Evolutionary conservation across 352 stramenopile species (phyloP).

Genomic region (Peronospora farinosa): DNA sequence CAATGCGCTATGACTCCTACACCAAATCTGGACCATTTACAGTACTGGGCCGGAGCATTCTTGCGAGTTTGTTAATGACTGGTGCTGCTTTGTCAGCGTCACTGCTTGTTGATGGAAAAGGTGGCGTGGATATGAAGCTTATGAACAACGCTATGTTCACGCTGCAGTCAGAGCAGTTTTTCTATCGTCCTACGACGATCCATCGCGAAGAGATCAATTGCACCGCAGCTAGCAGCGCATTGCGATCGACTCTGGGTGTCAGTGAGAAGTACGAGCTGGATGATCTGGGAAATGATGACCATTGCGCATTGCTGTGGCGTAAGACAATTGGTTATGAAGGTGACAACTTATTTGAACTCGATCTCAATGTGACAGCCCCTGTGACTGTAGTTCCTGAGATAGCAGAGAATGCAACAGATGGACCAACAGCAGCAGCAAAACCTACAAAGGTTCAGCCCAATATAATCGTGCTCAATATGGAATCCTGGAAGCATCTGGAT

Average conservation of each 20-base stretch:
- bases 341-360: slow-evolving; percentile 44
- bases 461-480: slow-evolving; percentile 73
- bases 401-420: slow-evolving; percentile 2
- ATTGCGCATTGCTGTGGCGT: slow-evolving; percentile 57
- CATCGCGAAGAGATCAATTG: slow-evolving; percentile 60
- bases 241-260: slow-evolving; percentile 42
- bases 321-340: slow-evolving; percentile 51
- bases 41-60: slow-evolving; percentile 27
- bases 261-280: slow-evolving; percentile 41
- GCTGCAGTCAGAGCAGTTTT: slow-evolving; percentile 51
- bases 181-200: slow-evolving; percentile 31
- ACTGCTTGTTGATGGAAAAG: slow-evolving; percentile 36
- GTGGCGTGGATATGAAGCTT: slow-evolving; percentile 60
- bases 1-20: slow-evolving; percentile 22
- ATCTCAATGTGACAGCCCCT: slow-evolving; percentile 28
- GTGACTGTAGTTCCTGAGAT: background rate
- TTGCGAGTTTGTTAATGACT: slow-evolving; percentile 26
- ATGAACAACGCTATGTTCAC: slow-evolving; percentile 69
- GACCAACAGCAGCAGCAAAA: slow-evolving; percentile 8
- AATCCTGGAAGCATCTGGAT: slow-evolving; percentile 62
- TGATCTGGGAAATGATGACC: slow-evolving; percentile 50
- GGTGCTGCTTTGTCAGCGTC: slow-evolving; percentile 38
- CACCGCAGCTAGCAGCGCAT: slow-evolving; percentile 36
- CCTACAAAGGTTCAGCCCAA: slow-evolving; percentile 32
- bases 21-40: slow-evolving; percentile 30